phyloP scores from a whole-genome alignment of 2,329 filamentous ascomycete species.

The Sphaerulina populicola region DNA sequence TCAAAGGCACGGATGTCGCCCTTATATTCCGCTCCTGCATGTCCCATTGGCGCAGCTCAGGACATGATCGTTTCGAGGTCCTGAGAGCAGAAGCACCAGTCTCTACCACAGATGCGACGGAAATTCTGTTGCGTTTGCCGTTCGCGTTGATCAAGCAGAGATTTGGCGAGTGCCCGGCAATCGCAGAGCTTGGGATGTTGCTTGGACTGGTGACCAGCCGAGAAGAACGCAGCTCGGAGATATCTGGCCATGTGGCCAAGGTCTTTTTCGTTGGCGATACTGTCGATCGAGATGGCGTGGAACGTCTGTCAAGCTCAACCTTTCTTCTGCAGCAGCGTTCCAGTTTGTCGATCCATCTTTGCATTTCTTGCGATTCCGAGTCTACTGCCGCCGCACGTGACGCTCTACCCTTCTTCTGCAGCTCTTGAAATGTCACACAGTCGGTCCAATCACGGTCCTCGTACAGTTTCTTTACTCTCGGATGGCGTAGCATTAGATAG shows the following conservation, averaged over 20 bases:
- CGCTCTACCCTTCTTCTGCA: constrained; percentile 58
- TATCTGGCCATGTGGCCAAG: constrained; percentile 7
- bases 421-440: constrained; percentile 57
- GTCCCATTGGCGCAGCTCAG: not conserved
- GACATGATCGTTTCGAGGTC: constrained; percentile 4
- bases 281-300: constrained; percentile 1
- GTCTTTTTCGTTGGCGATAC: constrained; percentile 11
- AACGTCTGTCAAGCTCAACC: constrained; percentile 24
- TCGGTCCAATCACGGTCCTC: constrained; percentile 64
- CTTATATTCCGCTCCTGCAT: not conserved
- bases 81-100: not conserved
- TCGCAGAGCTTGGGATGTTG: not conserved
- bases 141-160: not conserved
- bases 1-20: constrained; percentile 9
- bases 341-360: constrained; percentile 54
- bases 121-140: not conserved
- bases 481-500: constrained; percentile 70
- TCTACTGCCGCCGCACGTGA: constrained; percentile 45
- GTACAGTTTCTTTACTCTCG: constrained; percentile 67
- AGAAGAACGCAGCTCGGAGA: constrained; percentile 6
- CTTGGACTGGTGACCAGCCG: not conserved
- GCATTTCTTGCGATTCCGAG: constrained; percentile 53
- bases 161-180: not conserved
- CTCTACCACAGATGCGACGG: not conserved
- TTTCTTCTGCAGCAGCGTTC: constrained; percentile 35